A percentile compares a stretch with the other conserved stretches of the same genome.
Conservation (phyloP, 2,329 filamentous ascomycete species). For the Aspergillus fructus region DNA sequence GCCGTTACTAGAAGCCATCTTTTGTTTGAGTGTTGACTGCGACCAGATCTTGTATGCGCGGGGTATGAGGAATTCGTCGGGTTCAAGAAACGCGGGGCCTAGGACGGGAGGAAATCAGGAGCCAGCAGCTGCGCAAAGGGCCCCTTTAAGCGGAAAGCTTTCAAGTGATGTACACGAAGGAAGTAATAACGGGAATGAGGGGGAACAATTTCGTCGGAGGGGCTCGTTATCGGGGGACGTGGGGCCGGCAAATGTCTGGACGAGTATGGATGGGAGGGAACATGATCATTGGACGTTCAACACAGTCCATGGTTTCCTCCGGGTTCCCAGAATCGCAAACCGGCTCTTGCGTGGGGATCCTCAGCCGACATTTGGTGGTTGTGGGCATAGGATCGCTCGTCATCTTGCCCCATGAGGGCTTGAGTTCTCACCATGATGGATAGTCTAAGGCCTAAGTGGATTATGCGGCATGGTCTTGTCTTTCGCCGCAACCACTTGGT, state of each 20-base stretch:
- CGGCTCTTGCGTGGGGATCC: slow-evolving; percentile 11
- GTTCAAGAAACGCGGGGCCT: not conserved
- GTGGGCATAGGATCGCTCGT: not conserved
- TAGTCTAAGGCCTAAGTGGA: not conserved
- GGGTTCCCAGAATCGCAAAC: not conserved
- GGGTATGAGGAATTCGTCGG: not conserved
- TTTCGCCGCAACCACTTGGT: not conserved
- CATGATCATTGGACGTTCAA: not conserved
- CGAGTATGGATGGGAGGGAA: not conserved
- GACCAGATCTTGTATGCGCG: not conserved
- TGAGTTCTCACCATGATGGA: not conserved
- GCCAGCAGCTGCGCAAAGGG: not conserved
- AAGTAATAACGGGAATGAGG: slow-evolving; percentile 6
- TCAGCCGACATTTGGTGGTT: not conserved
- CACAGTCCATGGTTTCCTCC: not conserved
- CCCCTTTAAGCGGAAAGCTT: not conserved
- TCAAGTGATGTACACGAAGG: too few relatives aligned
- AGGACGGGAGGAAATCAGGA: not conserved
- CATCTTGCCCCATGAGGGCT: not conserved
- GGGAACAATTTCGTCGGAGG: slow-evolving; percentile 10
- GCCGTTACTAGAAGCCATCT: slow-evolving; percentile 13
- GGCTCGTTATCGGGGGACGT: slow-evolving; percentile 4
- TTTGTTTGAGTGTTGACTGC: not conserved
- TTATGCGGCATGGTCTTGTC: not conserved
- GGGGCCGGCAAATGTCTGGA: slow-evolving; percentile 1